Base-by-base conservation (phyloP, 768 basidiomycete species). In the Trametes cubensis region DNA sequence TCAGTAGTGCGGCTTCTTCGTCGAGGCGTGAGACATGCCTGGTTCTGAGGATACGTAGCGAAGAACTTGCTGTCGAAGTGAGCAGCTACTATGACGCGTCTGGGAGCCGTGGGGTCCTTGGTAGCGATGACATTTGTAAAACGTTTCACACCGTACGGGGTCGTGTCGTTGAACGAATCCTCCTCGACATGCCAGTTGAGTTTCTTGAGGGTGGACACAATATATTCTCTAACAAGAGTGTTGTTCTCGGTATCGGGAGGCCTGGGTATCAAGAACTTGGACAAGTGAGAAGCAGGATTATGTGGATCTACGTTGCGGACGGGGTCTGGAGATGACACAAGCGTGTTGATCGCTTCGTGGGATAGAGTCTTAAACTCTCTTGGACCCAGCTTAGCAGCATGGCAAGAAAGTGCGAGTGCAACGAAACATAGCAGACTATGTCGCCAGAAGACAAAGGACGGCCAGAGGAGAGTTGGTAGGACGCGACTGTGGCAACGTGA, bases 81-180 rank as follows among this genome's bases (percentile, higher is more conserved):
- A 6, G 95, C 97, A 6, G 97, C 81, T n/a, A 99, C 73, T 17
- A 96, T 80, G 38, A 99, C 80, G 63, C 92, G 87, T 47, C 92
- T 77, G 1, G 88, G 77, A 0, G 97, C 95, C 18, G 77, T 73
- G n/a, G 92, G 91, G 71, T 98, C 90, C 72, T 97, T 97, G 13
- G 97, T 98, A 34, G 94, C 96, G 65, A 98, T 88, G 52, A 98
- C 80, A 76, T 99, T 99, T 15, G 86, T 88, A 72, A 99, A 96
- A 41, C 78, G 77, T 68, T 85, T 92, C 34, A 72, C 69, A 4
- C 96, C 97, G 64, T 90, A 83, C 0, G 97, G 97, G 1, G 97
- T 98, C 18, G 76, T 70, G 52, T 80, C 88, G 6, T 78, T 83
- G 77, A 98, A 98, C 23, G 80, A 77, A 69, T 97, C 95, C 69